Conservation (phyloP, 371 early-diverging fungal species). For the Actinomucor elegans region DNA sequence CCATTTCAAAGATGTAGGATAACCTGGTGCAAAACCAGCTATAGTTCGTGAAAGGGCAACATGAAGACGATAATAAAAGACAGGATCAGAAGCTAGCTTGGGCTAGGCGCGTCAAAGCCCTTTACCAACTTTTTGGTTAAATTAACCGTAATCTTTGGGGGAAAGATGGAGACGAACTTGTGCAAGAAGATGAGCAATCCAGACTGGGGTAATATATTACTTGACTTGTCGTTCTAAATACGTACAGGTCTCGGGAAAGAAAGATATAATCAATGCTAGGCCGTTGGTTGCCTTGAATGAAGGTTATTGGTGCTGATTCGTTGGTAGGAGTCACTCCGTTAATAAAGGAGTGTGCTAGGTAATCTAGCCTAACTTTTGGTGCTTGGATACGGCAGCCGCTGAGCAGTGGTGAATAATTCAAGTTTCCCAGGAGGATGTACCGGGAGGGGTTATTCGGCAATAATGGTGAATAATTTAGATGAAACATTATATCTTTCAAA, state of each 20-base stretch:
- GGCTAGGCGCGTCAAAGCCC: constrained; percentile 2
- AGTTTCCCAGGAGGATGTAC: background rate
- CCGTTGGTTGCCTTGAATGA: background rate
- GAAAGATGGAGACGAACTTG: background rate
- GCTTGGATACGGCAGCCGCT: background rate
- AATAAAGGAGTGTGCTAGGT: background rate
- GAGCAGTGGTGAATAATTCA: background rate
- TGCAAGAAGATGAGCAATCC: background rate
- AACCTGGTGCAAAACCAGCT: background rate
- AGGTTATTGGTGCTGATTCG: background rate
- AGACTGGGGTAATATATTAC: background rate
- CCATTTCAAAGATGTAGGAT: background rate
- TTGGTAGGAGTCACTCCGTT: background rate
- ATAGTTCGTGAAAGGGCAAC: background rate
- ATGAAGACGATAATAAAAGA: no score
- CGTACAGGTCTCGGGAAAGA: background rate
- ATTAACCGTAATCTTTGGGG: background rate
- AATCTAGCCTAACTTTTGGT: background rate
- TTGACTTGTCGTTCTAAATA: background rate
- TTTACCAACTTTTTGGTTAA: no score
- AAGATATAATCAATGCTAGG: background rate
- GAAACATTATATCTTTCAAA: background rate
- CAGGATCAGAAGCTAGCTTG: no score
- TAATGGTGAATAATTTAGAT: no score
- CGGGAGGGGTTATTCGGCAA: background rate